phyloP scores from a whole-genome alignment of 2,329 filamentous ascomycete species.

The Camptophora hylomeconis region DNA sequence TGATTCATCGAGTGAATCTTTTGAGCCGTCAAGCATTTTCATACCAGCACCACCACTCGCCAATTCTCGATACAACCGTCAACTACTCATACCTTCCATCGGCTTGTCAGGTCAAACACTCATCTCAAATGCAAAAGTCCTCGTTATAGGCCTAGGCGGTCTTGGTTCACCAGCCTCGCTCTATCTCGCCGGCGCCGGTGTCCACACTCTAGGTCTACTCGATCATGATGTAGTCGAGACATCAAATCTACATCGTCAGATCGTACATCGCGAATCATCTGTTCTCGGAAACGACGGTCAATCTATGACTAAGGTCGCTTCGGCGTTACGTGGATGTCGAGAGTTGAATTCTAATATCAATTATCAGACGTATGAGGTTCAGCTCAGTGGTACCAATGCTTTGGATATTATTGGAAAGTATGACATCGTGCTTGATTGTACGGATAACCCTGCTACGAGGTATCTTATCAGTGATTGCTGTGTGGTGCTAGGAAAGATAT shows the following conservation, averaged over 20 bases:
- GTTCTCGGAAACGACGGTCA: constrained; percentile 59
- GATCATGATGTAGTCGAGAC: constrained; percentile 80
- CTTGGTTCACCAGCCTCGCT: constrained; percentile 82
- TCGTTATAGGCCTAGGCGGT: constrained; percentile 79
- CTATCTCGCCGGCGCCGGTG: constrained; percentile 83
- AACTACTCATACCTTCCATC: constrained; percentile 16
- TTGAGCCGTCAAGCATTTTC: neutral
- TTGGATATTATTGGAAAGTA: constrained; percentile 54
- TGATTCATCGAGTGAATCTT: constrained; percentile 1
- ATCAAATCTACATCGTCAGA: constrained; percentile 87
- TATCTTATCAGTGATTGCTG: constrained; percentile 89
- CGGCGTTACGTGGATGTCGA: constrained; percentile 9
- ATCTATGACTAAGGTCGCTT: constrained; percentile 24
- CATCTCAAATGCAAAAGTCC: constrained; percentile 28
- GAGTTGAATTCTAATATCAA: constrained; percentile 12
- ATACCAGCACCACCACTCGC: constrained; percentile 14
- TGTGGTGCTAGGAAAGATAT: constrained; percentile 61
- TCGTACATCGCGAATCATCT: constrained; percentile 51
- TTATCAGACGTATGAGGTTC: constrained; percentile 8
- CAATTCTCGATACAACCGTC: constrained; percentile 16
- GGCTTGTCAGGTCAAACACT: constrained; percentile 12
- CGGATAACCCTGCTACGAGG: constrained; percentile 79
- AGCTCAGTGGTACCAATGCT: constrained; percentile 3
- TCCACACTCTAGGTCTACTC: constrained; percentile 70
- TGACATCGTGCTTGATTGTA: constrained; percentile 85